Evolutionary conservation across 192 early-diverging fungal species (phyloP).

Genomic region (Obelidium mucronatum): DNA sequence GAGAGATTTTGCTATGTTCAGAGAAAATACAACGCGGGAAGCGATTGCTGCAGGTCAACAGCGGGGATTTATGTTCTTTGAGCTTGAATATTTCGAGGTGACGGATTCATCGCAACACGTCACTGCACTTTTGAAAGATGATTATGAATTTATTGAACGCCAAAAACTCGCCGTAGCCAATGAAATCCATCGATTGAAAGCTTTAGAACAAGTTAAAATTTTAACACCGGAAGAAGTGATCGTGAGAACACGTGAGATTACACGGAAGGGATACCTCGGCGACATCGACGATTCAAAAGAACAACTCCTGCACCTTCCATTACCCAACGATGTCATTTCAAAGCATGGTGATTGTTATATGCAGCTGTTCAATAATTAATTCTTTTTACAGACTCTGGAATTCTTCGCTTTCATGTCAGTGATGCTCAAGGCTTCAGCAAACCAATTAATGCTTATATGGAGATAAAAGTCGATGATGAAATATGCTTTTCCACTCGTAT

Average conservation of each 20-base stretch:
- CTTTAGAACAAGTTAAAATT: slow-evolving; percentile 17
- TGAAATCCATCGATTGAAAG: slow-evolving; percentile 4
- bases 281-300: background rate
- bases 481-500: slow-evolving; percentile 42
- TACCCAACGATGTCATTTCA: slow-evolving; percentile 9
- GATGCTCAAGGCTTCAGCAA: slow-evolving; percentile 38
- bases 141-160: slow-evolving; percentile 28
- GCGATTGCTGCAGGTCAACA: slow-evolving; percentile 1
- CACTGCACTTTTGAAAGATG: slow-evolving; percentile 22
- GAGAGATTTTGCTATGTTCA: background rate
- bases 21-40: background rate
- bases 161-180: slow-evolving; percentile 8
- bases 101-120: background rate
- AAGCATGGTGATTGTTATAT: slow-evolving; percentile 19
- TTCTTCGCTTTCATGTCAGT: slow-evolving; percentile 60
- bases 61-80: slow-evolving; percentile 34
- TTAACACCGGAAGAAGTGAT: background rate
- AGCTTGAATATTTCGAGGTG: slow-evolving; percentile 11
- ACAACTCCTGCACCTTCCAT: background rate
- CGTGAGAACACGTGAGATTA: slow-evolving; percentile 1
- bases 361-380: background rate
- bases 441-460: slow-evolving; percentile 44
- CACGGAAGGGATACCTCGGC: background rate
- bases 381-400: slow-evolving; percentile 53
- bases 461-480: slow-evolving; percentile 56